Percentiles rank a stretch among this genome's conserved stretches.
Conservation (phyloP, 2,329 filamentous ascomycete species). For the Colletotrichum navitas region DNA sequence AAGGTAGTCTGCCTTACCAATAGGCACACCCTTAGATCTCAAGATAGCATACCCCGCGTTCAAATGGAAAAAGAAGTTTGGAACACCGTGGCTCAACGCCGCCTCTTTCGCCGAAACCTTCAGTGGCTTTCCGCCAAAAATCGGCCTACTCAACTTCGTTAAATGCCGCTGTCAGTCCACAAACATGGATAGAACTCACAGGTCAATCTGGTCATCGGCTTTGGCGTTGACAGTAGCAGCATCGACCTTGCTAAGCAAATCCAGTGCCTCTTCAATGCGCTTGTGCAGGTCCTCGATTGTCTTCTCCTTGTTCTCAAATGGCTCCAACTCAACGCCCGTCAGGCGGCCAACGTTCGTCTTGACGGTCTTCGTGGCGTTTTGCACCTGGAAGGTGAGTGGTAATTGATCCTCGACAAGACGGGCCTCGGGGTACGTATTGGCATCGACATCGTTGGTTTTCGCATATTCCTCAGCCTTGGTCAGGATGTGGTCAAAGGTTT, state of each 20-base stretch:
- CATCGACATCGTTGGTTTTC: slow-evolving; percentile 45
- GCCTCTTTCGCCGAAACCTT: slow-evolving; percentile 52
- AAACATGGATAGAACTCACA: slow-evolving; percentile 43
- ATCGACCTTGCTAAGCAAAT: slow-evolving; percentile 48
- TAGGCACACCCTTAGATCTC: slow-evolving; percentile 65
- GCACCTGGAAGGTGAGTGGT: slow-evolving; percentile 53
- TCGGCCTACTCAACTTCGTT: slow-evolving; percentile 13
- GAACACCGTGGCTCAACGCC: slow-evolving; percentile 59
- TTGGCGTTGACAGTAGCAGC: slow-evolving; percentile 46
- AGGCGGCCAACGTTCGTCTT: slow-evolving; percentile 48
- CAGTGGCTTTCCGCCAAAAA: slow-evolving; percentile 31
- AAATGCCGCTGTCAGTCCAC: not conserved
- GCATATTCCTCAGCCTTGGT: slow-evolving; percentile 48
- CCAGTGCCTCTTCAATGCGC: slow-evolving; percentile 48
- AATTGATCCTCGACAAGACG: slow-evolving; percentile 52
- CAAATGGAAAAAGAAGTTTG: slow-evolving; percentile 73
- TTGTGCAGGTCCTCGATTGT: slow-evolving; percentile 50
- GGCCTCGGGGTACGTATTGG: slow-evolving; percentile 45
- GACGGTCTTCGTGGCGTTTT: slow-evolving; percentile 48
- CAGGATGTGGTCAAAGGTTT: slow-evolving; percentile 48
- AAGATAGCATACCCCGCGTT: slow-evolving; percentile 69
- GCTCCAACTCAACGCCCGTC: slow-evolving; percentile 44
- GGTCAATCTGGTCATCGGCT: slow-evolving; percentile 44
- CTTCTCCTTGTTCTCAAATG: slow-evolving; percentile 49
- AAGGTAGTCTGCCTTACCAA: slow-evolving; percentile 71